A percentile compares a stretch with the other conserved stretches of the same genome.
phyloP scores from a whole-genome alignment of 2,329 filamentous ascomycete genomes.

The Diplodia mutila region DNA sequence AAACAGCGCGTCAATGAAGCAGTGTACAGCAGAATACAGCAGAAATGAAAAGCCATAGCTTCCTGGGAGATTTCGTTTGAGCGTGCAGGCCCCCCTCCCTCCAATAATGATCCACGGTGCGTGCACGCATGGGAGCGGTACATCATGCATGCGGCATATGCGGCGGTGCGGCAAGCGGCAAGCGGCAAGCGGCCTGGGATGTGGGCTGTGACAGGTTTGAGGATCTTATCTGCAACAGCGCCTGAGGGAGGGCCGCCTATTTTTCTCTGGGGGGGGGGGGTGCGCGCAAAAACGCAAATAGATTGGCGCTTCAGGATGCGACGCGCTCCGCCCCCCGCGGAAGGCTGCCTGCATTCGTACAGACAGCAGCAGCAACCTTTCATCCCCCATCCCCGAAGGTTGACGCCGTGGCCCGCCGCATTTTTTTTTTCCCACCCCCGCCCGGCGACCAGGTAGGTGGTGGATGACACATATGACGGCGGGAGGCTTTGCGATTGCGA shows the following conservation, averaged over 20 bases:
- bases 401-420: background rate
- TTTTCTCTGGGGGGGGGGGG: background rate
- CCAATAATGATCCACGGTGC: slow-evolving; percentile 15
- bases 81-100: background rate
- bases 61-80: slow-evolving; percentile 3
- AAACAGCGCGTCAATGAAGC: background rate
- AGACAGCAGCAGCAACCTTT: no score
- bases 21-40: slow-evolving; percentile 21
- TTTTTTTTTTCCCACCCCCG: no score
- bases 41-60: slow-evolving; percentile 11
- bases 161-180: slow-evolving; percentile 9
- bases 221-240: slow-evolving; percentile 20
- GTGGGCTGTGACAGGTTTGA: background rate
- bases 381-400: background rate
- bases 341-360: slow-evolving; percentile 1
- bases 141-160: slow-evolving; percentile 11
- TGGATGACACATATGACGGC: slow-evolving; percentile 7
- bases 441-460: background rate
- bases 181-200: background rate
- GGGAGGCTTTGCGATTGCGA: background rate
- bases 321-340: background rate
- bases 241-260: background rate
- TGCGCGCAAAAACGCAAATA: slow-evolving; percentile 11
- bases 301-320: slow-evolving; percentile 3
- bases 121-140: slow-evolving; percentile 12